Evolutionary conservation across 441 rosid species (phyloP).

Genomic region (Syzygium syzygioides): DNA sequence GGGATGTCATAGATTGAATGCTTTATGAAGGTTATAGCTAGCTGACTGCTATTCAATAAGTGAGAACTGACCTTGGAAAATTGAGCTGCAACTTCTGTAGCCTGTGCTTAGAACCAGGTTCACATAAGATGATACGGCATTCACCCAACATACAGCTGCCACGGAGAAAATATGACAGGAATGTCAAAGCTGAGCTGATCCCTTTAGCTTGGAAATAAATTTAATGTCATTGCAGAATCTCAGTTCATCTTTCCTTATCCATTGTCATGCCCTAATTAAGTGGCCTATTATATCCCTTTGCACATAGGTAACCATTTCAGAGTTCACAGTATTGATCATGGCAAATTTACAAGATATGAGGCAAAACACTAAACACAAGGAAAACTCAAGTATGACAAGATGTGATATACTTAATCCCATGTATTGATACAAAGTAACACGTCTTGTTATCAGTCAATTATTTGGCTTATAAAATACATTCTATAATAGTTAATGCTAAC

Average conservation of each 20-base stretch:
- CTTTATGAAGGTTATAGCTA: neutral
- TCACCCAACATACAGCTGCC: constrained; percentile 91
- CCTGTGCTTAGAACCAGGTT: constrained; percentile 76
- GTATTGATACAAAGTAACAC: neutral
- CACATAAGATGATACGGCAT: constrained; percentile 80
- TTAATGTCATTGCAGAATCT: neutral
- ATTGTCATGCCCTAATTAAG: neutral
- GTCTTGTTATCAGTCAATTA: neutral
- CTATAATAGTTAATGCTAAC: neutral
- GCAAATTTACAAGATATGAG: neutral
- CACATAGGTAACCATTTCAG: neutral
- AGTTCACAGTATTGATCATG: neutral
- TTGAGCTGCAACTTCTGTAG: constrained; percentile 95
- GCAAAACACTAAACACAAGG: neutral
- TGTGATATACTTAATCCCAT: neutral
- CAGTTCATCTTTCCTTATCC: neutral
- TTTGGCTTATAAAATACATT: neutral
- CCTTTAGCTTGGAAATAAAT: neutral
- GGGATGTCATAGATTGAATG: neutral
- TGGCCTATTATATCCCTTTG: neutral
- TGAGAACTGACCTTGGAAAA: constrained; percentile 64
- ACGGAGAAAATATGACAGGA: neutral
- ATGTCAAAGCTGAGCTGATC: neutral
- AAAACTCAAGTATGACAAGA: neutral
- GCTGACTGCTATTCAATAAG: neutral